phyloP scores from a whole-genome alignment of 495 filamentous ascomycete species.

The Neurospora sp. region DNA sequence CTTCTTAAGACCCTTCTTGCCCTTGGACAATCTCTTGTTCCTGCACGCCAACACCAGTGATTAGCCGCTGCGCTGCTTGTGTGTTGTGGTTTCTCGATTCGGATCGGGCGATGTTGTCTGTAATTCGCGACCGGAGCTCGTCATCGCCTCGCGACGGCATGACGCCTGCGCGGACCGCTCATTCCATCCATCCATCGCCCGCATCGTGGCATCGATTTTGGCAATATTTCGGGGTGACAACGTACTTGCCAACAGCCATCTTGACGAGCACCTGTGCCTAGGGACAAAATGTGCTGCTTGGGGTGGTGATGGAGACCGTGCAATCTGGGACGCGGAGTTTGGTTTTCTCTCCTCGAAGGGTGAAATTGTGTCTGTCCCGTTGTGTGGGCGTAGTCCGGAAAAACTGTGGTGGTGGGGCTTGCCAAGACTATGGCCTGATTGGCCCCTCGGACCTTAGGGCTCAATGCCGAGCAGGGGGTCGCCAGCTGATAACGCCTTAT shows the following conservation, averaged over 20 bases:
- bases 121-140: slow-evolving; percentile 3
- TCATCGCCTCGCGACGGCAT: neutral
- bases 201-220: slow-evolving; percentile 3
- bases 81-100: slow-evolving; percentile 1
- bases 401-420: slow-evolving; percentile 24
- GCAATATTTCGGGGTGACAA: slow-evolving; percentile 17
- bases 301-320: slow-evolving; percentile 27
- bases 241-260: slow-evolving; percentile 91
- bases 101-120: slow-evolving; percentile 4
- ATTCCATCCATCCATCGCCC: slow-evolving; percentile 1
- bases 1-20: slow-evolving; percentile 99
- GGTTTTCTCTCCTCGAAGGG: slow-evolving; percentile 20
- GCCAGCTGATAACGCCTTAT: neutral
- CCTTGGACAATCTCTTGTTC: slow-evolving; percentile 99
- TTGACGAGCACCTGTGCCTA: slow-evolving; percentile 45
- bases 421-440: slow-evolving; percentile 5
- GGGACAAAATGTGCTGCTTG: slow-evolving; percentile 22
- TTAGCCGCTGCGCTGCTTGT: slow-evolving; percentile 28
- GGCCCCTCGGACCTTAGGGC: slow-evolving; percentile 24
- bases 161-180: neutral
- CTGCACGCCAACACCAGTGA: slow-evolving; percentile 44
- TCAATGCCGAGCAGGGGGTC: slow-evolving; percentile 1
- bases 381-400: slow-evolving; percentile 27
- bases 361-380: slow-evolving; percentile 25
- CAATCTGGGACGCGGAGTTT: slow-evolving; percentile 24